Evolutionary conservation across 2,329 filamentous ascomycete species (phyloP), one percentile per base, ranked within the genome.

Genomic region (Neofusicoccum umdonicola): DNA sequence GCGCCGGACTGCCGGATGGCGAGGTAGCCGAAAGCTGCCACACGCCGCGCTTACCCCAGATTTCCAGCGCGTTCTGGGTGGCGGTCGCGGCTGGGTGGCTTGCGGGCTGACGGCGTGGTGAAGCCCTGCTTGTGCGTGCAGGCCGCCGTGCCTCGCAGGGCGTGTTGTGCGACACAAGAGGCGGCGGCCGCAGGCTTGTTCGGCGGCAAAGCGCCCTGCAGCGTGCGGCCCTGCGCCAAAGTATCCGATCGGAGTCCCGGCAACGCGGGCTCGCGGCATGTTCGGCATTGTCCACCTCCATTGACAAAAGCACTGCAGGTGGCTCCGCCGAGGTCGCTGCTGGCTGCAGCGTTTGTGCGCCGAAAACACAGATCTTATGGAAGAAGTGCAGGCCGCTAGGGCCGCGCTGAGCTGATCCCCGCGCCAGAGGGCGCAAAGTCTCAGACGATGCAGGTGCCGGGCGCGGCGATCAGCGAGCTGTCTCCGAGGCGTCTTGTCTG

Each of bases 401-500:
- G 42, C 56, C 56, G 15, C 17, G 42, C 56, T 60, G 42, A 47
- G 56, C 56, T 57, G 52, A 42, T 27, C 27, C n/a, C 17, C 4
- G 37, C 51, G 35, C 51, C 51, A 56, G 50, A 34, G 22, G 22
- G 27, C 31, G 48, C 27, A 39, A 19, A 44, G n/a, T 47, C 56
- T 60, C 56, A 60, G 56, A 15, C 56, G 56, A 47, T 47, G n/a
- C 42, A 47, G 56, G 42, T 47, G 56, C 56, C 56, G 41, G 27
- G 27, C 3, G 56, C 56, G 42, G 37, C 9, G 42, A 60, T 60
- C 42, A 45, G 56, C 56, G 56, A 60, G 56, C 42, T 47, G 56
- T 48, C 56, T 47, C 56, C 56, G 56, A 60, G 27, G 56, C 41
- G 56, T 45, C 42, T 37, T 42, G 45, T 62, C 58, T 62, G 58